Percentiles rank a stretch among this genome's conserved stretches.
phyloP scores from a whole-genome alignment of 2,329 filamentous ascomycete genomes.

The Sclerotinia subarctica region DNA sequence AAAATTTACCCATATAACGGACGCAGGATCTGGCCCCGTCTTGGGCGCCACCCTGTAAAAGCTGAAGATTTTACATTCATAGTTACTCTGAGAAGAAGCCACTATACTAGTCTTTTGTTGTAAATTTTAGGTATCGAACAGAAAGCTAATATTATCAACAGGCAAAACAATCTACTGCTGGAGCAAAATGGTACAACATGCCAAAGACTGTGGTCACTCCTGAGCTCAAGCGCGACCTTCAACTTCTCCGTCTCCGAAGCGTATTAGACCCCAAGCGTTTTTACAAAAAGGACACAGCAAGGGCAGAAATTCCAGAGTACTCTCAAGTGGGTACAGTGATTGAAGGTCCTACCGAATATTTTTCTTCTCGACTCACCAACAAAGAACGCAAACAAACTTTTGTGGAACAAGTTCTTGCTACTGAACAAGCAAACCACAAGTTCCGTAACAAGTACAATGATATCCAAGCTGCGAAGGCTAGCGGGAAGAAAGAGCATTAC shows the following conservation, averaged over 20 bases:
- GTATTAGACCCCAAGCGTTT: constrained; percentile 79
- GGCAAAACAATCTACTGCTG: constrained; percentile 61
- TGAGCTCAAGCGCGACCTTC: constrained; percentile 83
- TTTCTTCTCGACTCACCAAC: constrained; percentile 74
- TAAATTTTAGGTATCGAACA: constrained; percentile 20
- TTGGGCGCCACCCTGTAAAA: constrained; percentile 71
- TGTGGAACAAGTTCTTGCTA: constrained; percentile 75
- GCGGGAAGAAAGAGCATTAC: constrained; percentile 87
- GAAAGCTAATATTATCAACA: constrained; percentile 30
- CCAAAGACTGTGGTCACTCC: constrained; percentile 81
- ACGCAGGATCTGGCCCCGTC: constrained; percentile 74
- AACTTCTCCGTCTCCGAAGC: constrained; percentile 83
- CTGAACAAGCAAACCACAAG: constrained; percentile 61
- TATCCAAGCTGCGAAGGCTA: constrained; percentile 77
- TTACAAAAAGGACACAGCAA: constrained; percentile 65
- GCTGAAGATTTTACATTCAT: constrained; percentile 62
- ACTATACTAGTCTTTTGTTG: constrained; percentile 11
- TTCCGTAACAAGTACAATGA: constrained; percentile 87
- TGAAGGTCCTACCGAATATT: constrained; percentile 85
- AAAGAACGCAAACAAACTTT: constrained; percentile 86
- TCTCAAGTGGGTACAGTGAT: constrained; percentile 87
- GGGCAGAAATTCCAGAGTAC: constrained; percentile 65
- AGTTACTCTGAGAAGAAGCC: constrained; percentile 62
- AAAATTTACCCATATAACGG: constrained; percentile 73
- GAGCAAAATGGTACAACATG: constrained; percentile 81